Evolutionary conservation across 2,329 filamentous ascomycete genomes (phyloP).

Genomic region (Monilinia fructicola): DNA sequence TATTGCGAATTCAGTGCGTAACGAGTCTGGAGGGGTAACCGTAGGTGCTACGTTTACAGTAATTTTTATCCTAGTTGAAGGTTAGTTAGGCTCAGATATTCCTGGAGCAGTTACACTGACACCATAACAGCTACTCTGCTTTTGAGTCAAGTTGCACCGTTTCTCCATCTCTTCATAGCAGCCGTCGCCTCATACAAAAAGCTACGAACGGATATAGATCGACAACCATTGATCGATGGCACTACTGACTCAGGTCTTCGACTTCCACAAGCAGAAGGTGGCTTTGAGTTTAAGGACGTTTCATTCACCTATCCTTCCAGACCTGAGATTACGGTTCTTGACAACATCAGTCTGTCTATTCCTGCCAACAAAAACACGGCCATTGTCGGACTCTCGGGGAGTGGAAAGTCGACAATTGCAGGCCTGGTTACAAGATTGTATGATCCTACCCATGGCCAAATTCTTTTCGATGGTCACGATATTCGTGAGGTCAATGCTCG

Average conservation of each 20-base stretch:
- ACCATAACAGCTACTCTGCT: conserved; percentile 48
- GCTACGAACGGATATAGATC: conserved; percentile 41
- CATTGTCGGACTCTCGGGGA: conserved; percentile 58
- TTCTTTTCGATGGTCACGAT: conserved; percentile 29
- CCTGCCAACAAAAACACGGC: conserved; percentile 47
- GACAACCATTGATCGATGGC: conserved; percentile 30
- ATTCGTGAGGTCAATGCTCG: conserved; percentile 27
- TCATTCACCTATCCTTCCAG: conserved; percentile 38
- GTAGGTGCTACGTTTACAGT: conserved; percentile 49
- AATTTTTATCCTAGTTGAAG: conserved; percentile 52
- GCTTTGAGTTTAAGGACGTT: conserved; percentile 17
- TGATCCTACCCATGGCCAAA: conserved; percentile 46
- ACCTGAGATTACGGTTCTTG: conserved; percentile 37
- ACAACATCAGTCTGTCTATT: conserved; percentile 38
- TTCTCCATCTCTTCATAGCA: conserved; percentile 59
- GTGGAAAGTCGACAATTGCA: conserved; percentile 57
- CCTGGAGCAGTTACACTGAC: conserved; percentile 10
- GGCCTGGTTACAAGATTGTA: conserved; percentile 58
- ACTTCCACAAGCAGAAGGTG: conserved; percentile 23
- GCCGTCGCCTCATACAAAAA: conserved; percentile 59
- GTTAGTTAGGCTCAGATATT: conserved; percentile 40
- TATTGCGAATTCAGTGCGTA: conserved; percentile 44
- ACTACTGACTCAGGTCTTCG: conserved; percentile 25
- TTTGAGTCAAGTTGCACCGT: conserved; percentile 61
- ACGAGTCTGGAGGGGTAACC: conserved; percentile 25